Conservation (phyloP, 441 rosid genomes). For the Sinapis alba region DNA sequence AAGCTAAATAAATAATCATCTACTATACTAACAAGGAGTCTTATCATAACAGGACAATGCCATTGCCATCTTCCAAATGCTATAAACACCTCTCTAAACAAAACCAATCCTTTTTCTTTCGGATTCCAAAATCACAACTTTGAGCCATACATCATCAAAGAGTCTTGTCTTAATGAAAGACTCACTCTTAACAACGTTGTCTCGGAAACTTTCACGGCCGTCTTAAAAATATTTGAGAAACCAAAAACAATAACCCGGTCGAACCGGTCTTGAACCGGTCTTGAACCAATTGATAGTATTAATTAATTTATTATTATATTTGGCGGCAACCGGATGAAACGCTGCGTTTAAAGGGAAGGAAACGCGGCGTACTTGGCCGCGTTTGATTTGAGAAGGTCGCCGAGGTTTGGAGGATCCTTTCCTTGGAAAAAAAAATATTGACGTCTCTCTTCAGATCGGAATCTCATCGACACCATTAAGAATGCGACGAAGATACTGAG, state of each 20-base stretch:
- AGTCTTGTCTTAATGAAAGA: not conserved
- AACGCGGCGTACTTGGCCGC: slow-evolving; percentile 30
- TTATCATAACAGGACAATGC: slow-evolving; percentile 9
- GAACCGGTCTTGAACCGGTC: not conserved
- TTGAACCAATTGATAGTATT: not conserved
- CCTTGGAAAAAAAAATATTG: not conserved
- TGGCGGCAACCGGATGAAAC: not conserved
- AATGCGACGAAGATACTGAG: slow-evolving; percentile 32
- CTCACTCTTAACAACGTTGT: slow-evolving; percentile 47
- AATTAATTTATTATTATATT: not conserved
- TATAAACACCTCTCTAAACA: slow-evolving; percentile 4
- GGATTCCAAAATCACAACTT: slow-evolving; percentile 1
- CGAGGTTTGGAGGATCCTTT: slow-evolving; percentile 16
- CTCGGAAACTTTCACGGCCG: slow-evolving; percentile 38
- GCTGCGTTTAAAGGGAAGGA: slow-evolving; percentile 7
- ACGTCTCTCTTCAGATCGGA: slow-evolving; percentile 22
- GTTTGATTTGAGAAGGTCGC: not conserved
- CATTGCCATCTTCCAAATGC: not conserved
- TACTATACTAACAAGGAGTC: not conserved
- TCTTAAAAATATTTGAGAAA: not conserved
- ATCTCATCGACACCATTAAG: not conserved
- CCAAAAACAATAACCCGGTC: too few relatives aligned
- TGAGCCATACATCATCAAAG: not conserved
- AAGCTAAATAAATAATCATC: not conserved
- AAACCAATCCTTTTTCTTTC: not conserved